Evolutionary conservation across 352 stramenopile genomes (phyloP).

Genomic region (Phytophthora fragariae): DNA sequence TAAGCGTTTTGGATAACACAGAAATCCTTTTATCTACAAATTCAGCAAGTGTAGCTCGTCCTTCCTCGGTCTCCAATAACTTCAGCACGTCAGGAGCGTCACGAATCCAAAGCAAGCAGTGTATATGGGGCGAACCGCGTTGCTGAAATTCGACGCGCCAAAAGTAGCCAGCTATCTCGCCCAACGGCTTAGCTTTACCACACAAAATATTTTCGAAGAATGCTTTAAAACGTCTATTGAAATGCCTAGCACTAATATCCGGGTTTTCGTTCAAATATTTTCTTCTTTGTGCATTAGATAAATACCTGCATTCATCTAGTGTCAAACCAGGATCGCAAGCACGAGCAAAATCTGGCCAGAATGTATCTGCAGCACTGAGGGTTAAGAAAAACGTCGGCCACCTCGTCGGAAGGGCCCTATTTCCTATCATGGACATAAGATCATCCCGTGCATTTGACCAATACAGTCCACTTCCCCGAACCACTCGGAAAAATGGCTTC

Average conservation of each 20-base stretch:
- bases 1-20: not conserved
- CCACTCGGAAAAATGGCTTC: conserved; percentile 21
- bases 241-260: conserved; percentile 21
- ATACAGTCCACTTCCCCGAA: conserved; percentile 18
- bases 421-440: conserved; percentile 30
- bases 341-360: conserved; percentile 38
- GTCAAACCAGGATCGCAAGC: conserved; percentile 17
- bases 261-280: conserved; percentile 7
- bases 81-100: conserved; percentile 23
- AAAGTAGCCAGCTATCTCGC: conserved; percentile 27
- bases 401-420: conserved; percentile 9
- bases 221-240: conserved; percentile 30
- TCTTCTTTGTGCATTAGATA: not conserved
- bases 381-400: conserved; percentile 37
- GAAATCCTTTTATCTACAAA: conserved; percentile 19
- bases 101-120: conserved; percentile 30
- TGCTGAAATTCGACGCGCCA: conserved; percentile 15
- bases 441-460: conserved; percentile 23
- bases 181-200: conserved; percentile 7
- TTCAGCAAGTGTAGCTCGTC: not conserved
- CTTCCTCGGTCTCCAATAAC: conserved; percentile 3
- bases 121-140: conserved; percentile 30
- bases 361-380: conserved; percentile 39
- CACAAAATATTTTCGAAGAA: conserved; percentile 23
- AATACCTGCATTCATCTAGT: too few relatives aligned